Evolutionary conservation across 768 basidiomycete genomes (phyloP).

Genomic region (Boletus rubescentipes): DNA sequence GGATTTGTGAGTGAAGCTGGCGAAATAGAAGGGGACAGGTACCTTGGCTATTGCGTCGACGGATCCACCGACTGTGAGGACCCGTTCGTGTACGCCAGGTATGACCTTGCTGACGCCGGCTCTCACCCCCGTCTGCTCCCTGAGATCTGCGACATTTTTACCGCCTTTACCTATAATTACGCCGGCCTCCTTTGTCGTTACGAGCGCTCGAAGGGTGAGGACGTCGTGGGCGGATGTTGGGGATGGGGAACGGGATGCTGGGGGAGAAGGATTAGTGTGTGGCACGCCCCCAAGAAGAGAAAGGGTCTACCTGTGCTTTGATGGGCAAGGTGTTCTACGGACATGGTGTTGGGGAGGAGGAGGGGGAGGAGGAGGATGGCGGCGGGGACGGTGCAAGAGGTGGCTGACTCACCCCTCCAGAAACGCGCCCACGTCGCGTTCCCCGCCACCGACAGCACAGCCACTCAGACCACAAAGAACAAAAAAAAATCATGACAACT

Average conservation of each 20-base stretch:
- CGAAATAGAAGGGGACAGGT: slow-evolving; percentile 14
- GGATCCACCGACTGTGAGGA: slow-evolving; percentile 89
- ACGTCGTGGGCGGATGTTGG: slow-evolving; percentile 64
- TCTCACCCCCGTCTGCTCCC: slow-evolving; percentile 94
- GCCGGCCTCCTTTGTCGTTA: slow-evolving; percentile 95
- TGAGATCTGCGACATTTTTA: slow-evolving; percentile 95
- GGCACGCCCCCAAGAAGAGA: slow-evolving; percentile 17
- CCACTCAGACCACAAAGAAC: slow-evolving; percentile 15
- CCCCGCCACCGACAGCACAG: slow-evolving; percentile 34
- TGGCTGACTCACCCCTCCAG: slow-evolving; percentile 13
- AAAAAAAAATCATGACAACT: neutral
- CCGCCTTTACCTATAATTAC: slow-evolving; percentile 97
- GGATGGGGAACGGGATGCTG: slow-evolving; percentile 72
- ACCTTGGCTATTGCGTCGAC: slow-evolving; percentile 94
- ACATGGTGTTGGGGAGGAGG: slow-evolving; percentile 48
- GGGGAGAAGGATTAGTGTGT: slow-evolving; percentile 48
- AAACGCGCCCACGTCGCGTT: slow-evolving; percentile 29
- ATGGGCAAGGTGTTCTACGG: slow-evolving; percentile 57
- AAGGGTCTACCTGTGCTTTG: slow-evolving; percentile 52
- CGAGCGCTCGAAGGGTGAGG: slow-evolving; percentile 90
- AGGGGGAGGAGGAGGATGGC: slow-evolving; percentile 6
- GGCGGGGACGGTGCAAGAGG: slow-evolving; percentile 8
- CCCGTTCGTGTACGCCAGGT: slow-evolving; percentile 95
- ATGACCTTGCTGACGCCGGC: slow-evolving; percentile 99
- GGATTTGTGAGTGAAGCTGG: slow-evolving; percentile 8